Conservation (phyloP, 257 asterid genomes). For the Solanum ossicruentum region DNA sequence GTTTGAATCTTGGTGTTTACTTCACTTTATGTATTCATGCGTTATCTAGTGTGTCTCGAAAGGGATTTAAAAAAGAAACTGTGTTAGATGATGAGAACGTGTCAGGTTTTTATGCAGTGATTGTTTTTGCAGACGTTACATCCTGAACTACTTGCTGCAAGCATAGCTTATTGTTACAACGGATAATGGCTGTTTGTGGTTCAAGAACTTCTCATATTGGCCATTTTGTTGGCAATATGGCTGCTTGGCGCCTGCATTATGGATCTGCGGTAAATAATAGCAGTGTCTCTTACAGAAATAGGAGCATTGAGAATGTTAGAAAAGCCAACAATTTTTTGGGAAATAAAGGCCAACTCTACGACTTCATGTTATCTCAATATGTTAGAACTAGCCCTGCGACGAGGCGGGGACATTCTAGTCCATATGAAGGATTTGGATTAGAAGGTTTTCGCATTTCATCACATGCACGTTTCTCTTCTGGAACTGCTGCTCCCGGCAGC, state of each 20-base stretch:
- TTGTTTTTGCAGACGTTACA: background rate
- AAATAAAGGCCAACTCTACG: background rate
- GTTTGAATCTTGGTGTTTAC: background rate
- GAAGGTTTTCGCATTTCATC: background rate
- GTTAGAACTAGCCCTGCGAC: background rate
- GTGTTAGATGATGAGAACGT: background rate
- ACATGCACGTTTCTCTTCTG: background rate
- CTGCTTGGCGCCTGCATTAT: background rate
- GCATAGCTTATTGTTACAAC: background rate
- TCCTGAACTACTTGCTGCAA: background rate
- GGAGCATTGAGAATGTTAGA: background rate
- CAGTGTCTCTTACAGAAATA: background rate
- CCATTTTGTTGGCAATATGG: background rate
- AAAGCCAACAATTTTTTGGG: background rate
- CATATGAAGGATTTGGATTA: background rate
- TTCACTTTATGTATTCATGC: background rate
- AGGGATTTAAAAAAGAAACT: background rate
- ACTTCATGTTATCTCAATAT: background rate
- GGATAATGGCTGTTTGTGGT: background rate
- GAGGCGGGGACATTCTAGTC: background rate
- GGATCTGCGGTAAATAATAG: background rate
- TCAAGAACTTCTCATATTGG: background rate
- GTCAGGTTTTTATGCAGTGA: background rate
- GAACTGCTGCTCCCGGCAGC: background rate
- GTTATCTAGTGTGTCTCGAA: background rate